These are phyloP conservation scores for Phytophthora uliginosa DNA, from an alignment of 352 stramenopile genomes.

Conservation along the genomic window DNA sequence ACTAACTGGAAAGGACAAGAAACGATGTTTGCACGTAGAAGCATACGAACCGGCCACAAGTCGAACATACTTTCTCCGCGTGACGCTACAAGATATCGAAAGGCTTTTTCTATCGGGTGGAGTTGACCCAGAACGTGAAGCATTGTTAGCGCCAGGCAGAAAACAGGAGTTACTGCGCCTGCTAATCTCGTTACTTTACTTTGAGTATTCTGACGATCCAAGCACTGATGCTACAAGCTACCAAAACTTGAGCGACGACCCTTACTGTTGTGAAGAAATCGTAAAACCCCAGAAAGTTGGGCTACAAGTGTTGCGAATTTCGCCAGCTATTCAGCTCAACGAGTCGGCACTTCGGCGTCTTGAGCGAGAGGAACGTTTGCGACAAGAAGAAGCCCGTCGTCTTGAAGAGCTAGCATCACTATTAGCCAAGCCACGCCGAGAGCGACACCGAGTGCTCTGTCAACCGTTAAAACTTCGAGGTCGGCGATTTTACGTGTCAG, in stretches of 20 bases:
- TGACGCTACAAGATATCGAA: slow-evolving; percentile 71
- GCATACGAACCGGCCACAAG: slow-evolving; percentile 63
- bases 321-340: slow-evolving; percentile 54
- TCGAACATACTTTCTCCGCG: slow-evolving; percentile 32
- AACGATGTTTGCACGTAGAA: slow-evolving; percentile 54
- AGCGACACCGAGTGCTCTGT: slow-evolving; percentile 59
- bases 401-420: slow-evolving; percentile 55
- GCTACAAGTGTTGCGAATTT: slow-evolving; percentile 47
- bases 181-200: slow-evolving; percentile 71
- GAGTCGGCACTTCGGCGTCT: slow-evolving; percentile 50
- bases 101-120: slow-evolving; percentile 49
- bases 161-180: slow-evolving; percentile 66
- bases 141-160: slow-evolving; percentile 56
- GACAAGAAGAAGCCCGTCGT: slow-evolving; percentile 59
- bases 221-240: background rate
- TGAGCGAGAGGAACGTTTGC: slow-evolving; percentile 62
- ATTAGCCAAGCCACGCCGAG: slow-evolving; percentile 53
- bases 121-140: slow-evolving; percentile 35
- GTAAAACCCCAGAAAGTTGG: background rate
- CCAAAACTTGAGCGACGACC: background rate
- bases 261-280: slow-evolving; percentile 1
- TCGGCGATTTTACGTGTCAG: slow-evolving; percentile 58
- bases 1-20: slow-evolving; percentile 33
- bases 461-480: slow-evolving; percentile 45
- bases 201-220: slow-evolving; percentile 50